A percentile compares a stretch with the other conserved stretches of the same genome.
These are phyloP conservation scores for Fusarium sp. DNA, from an alignment of 2,329 filamentous ascomycete genomes.

Conservation along the genomic window DNA sequence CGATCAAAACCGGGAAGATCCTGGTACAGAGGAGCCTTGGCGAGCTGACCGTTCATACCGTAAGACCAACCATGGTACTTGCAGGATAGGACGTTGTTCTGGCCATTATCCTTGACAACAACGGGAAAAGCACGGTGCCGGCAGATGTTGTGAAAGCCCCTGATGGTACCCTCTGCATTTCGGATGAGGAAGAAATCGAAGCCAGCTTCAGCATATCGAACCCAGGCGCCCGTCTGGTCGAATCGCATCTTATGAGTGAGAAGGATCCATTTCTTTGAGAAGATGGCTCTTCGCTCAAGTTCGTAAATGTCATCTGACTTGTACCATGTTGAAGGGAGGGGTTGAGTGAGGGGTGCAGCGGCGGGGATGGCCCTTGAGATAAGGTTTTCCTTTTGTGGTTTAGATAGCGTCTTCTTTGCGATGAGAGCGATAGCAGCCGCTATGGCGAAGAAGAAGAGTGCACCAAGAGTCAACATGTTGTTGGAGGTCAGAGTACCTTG, in stretches of 20 bases:
- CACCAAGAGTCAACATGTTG: constrained; percentile 23
- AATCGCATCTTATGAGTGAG: constrained; percentile 65
- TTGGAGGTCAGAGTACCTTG: background rate
- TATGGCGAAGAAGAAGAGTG: constrained; percentile 15
- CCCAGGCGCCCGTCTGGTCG: constrained; percentile 64
- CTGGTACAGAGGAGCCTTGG: constrained; percentile 71
- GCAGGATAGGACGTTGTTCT: constrained; percentile 65
- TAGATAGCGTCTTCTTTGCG: constrained; percentile 13
- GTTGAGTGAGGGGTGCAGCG: constrained; percentile 26
- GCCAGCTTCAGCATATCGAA: constrained; percentile 65
- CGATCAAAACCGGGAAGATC: constrained; percentile 66
- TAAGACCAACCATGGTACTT: constrained; percentile 74
- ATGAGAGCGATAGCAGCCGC: constrained; percentile 6
- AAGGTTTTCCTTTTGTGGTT: constrained; percentile 21
- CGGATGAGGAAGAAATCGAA: constrained; percentile 65
- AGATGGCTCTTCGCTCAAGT: constrained; percentile 67
- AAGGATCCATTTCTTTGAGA: constrained; percentile 67
- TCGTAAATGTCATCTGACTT: constrained; percentile 64
- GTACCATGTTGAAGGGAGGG: constrained; percentile 57
- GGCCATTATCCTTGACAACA: constrained; percentile 62
- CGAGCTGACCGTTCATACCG: constrained; percentile 66
- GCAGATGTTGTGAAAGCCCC: constrained; percentile 72
- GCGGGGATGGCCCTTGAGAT: constrained; percentile 26
- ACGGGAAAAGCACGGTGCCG: constrained; percentile 70
- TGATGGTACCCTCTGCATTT: constrained; percentile 66